Evolutionary conservation across 2,329 filamentous ascomycete species (phyloP), one percentile per base, ranked within the genome.

Genomic region (Ophiostoma australiae): DNA sequence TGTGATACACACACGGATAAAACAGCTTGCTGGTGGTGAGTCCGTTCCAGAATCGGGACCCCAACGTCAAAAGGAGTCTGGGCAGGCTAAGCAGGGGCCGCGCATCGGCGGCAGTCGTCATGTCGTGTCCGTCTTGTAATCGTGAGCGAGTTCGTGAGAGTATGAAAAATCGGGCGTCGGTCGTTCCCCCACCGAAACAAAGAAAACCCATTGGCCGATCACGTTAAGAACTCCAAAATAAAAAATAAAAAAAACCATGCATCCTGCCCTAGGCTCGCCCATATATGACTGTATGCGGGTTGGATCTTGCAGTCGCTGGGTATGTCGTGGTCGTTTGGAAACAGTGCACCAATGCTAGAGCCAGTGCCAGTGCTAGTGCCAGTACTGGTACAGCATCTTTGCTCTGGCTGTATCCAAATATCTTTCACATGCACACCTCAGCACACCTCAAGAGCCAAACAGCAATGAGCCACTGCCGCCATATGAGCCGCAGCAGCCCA

Each of bases 151-250:
- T 17, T 17, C 31, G 23, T 58, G 52, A 27, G 58, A 61, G 61
- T 65, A 23, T 35, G 31, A 37, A 37, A 33, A 37, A 65, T 35
- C 17, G 20, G 31, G 31, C 15, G 61, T 65, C n/a, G 61, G 31
- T 65, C 61, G 61, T 65, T 65, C 61, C 61, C 61, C 61, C 61
- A 10, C 63, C 63, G 35, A 66, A 66, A 66, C 5, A 65, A 65
- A 37, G 33, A 35, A 33, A 65, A 37, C 33, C 61, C 33, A 5
- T 37, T 37, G 61, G 61, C 20, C 33, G 61, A 65, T 37, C 48
- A 69, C 33, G 48, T 23, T 27, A 27, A 58, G 48, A 58, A 69
- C 48, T 67, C 66, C 66, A 48, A 67, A 67, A n/a, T 35, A 33
- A 48, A 48, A 31, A 31, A 31, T 31, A 31, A 31, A 63, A 44